These are phyloP conservation scores for Colletotrichum gloeosporioides DNA, from an alignment of 2,329 filamentous ascomycete species.

Conservation along the genomic window DNA sequence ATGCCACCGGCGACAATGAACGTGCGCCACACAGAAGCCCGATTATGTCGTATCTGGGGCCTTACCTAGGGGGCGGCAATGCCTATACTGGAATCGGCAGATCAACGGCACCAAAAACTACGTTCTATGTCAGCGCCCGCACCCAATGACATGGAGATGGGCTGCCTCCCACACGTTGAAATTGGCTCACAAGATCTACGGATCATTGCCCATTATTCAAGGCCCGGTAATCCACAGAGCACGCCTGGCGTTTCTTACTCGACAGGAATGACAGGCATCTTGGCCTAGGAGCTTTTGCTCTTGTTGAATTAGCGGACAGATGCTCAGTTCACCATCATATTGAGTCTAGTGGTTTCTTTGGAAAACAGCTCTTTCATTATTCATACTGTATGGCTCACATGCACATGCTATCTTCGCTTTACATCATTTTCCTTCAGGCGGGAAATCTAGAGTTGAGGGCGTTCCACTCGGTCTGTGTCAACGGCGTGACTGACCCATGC, in stretches of 20 bases:
- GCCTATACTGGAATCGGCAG: neutral
- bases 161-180: neutral
- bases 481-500: conserved; percentile 51
- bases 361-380: neutral
- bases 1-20: neutral
- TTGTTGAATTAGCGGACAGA: neutral
- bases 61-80: neutral
- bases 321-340: neutral
- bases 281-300: neutral
- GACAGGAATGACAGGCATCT: neutral
- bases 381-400: neutral
- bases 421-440: neutral
- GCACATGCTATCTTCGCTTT: neutral
- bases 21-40: neutral
- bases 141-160: neutral
- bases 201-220: neutral
- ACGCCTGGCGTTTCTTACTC: neutral
- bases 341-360: neutral
- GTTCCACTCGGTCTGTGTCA: conserved; percentile 46
- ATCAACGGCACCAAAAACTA: neutral
- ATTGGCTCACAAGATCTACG: neutral
- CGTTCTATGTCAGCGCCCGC: neutral
- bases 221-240: neutral
- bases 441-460: conserved; percentile 25
- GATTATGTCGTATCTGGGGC: neutral